These are phyloP conservation scores for Phlebiopsis flavidoalba DNA, from an alignment of 768 basidiomycete species.

Conservation along the genomic window DNA sequence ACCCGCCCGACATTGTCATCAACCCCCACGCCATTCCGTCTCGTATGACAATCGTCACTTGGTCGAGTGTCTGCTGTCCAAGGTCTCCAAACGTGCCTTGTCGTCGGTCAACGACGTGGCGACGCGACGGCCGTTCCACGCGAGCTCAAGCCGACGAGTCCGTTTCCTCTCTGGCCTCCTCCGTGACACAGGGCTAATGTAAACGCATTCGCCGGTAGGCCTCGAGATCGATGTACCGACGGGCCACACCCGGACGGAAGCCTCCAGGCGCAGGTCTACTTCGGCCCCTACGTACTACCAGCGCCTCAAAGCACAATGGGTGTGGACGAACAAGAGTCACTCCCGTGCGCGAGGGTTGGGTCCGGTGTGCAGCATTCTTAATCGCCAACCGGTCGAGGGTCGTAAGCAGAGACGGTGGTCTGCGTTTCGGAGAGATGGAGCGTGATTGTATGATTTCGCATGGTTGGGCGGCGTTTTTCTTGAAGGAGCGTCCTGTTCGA, in stretches of 20 bases:
- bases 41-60: slow-evolving; percentile 99
- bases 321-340: slow-evolving; percentile 99
- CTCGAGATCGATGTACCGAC: slow-evolving; percentile 98
- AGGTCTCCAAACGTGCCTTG: slow-evolving; percentile 93
- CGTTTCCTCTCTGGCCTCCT: slow-evolving; percentile 93
- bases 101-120: slow-evolving; percentile 95
- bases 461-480: slow-evolving; percentile 92
- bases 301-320: slow-evolving; percentile 98
- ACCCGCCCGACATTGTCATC: slow-evolving; percentile 96
- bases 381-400: slow-evolving; percentile 97
- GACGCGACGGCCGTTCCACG: slow-evolving; percentile 99
- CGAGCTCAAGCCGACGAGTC: slow-evolving; percentile 95
- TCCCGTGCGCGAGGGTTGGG: slow-evolving; percentile 93
- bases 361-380: slow-evolving; percentile 99
- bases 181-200: slow-evolving; percentile 86
- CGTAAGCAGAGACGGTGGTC: slow-evolving; percentile 96
- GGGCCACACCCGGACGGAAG: slow-evolving; percentile 98
- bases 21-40: slow-evolving; percentile 99
- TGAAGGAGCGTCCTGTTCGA: slow-evolving; percentile 97
- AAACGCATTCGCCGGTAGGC: too few species aligned
- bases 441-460: slow-evolving; percentile 99
- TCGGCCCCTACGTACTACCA: slow-evolving; percentile 99
- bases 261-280: slow-evolving; percentile 97
- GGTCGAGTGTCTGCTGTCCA: slow-evolving; percentile 95
- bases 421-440: slow-evolving; percentile 99